These are phyloP conservation scores for Diaporthe sp. DNA, from an alignment of 2,329 filamentous ascomycete genomes.

Conservation along the genomic window DNA sequence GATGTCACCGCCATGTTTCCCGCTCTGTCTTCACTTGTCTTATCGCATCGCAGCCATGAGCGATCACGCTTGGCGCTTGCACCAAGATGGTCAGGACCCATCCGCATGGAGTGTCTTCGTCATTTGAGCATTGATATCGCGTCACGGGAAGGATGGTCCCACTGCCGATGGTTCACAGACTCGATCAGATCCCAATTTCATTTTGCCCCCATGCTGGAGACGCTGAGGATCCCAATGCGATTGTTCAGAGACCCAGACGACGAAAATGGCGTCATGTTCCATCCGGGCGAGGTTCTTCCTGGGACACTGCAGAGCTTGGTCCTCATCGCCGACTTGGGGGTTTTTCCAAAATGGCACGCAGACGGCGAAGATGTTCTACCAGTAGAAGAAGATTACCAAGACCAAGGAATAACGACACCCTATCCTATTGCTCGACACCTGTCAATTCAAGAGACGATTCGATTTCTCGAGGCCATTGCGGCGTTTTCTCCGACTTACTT, in stretches of 20 bases:
- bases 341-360: neutral
- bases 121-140: neutral
- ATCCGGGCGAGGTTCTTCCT: neutral
- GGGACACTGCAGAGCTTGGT: neutral
- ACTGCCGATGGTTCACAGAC: too few relatives aligned
- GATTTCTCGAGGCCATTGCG: too few relatives aligned
- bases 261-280: neutral
- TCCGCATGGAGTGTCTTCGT: neutral
- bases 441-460: too few relatives aligned
- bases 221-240: neutral
- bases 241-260: neutral
- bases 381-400: neutral
- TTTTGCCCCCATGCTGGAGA: neutral
- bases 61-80: neutral
- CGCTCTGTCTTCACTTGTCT: too few relatives aligned
- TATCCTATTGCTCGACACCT: too few relatives aligned
- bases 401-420: neutral
- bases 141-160: too few relatives aligned
- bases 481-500: too few relatives aligned
- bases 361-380: too few relatives aligned
- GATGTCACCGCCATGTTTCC: too few relatives aligned
- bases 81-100: neutral
- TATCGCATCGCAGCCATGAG: too few relatives aligned
- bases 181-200: too few relatives aligned
- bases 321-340: neutral